phyloP scores from a whole-genome alignment of 2,329 filamentous ascomycete genomes.

The Thielaviopsis ethacetica region DNA sequence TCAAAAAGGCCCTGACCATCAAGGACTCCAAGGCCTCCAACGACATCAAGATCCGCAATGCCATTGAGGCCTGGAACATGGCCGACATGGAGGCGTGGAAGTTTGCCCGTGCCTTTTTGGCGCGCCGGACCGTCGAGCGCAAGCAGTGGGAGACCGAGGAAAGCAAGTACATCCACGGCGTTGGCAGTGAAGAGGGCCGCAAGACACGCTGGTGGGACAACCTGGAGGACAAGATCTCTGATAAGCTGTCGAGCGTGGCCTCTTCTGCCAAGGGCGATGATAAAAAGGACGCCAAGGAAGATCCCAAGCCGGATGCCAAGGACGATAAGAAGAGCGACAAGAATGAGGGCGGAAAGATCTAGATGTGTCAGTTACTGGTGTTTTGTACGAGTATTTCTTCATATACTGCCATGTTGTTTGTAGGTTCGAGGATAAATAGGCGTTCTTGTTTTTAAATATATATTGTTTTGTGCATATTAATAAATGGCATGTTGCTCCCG shows the following conservation, averaged over 20 bases:
- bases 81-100: constrained; percentile 65
- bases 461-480: neutral
- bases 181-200: constrained; percentile 33
- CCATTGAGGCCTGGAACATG: constrained; percentile 50
- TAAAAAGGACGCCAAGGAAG: neutral
- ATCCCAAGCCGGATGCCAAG: neutral
- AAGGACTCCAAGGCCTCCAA: constrained; percentile 25
- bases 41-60: constrained; percentile 32
- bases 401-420: neutral
- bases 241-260: constrained; percentile 8
- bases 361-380: neutral
- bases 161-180: constrained; percentile 44
- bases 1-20: constrained; percentile 37
- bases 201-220: constrained; percentile 22
- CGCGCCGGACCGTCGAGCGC: constrained; percentile 45
- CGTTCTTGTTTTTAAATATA: neutral
- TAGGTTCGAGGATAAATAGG: neutral
- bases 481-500: too few species aligned
- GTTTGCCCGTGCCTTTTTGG: constrained; percentile 53
- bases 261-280: neutral
- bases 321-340: neutral
- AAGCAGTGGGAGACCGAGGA: constrained; percentile 55
- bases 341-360: constrained; percentile 1
- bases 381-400: neutral
- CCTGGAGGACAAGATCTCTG: constrained; percentile 12